Conservation (phyloP, 2,329 filamentous ascomycete genomes). For the Colletotrichum tropicicola region DNA sequence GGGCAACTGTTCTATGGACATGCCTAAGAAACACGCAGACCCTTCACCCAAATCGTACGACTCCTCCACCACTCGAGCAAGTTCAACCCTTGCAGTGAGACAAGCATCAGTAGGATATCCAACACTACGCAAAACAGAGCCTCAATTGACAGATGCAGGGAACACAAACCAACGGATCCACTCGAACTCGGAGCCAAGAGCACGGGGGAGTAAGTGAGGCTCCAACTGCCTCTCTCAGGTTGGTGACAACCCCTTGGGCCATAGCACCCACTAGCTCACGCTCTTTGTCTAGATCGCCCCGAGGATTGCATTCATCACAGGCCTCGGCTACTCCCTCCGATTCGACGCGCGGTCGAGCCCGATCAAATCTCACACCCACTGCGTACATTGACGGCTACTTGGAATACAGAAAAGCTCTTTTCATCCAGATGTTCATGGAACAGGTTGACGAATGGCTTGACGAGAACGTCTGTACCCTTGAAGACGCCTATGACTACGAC, state of each 20-base stretch:
- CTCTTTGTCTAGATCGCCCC: background rate
- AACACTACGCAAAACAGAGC: background rate
- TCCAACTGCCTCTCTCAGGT: background rate
- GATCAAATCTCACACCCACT: background rate
- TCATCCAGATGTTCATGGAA: slow-evolving; percentile 25
- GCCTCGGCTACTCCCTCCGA: background rate
- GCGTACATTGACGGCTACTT: slow-evolving; percentile 7
- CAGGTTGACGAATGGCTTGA: slow-evolving; percentile 18
- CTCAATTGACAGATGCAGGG: background rate
- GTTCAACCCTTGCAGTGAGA: slow-evolving; percentile 17
- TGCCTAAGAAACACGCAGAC: slow-evolving; percentile 14
- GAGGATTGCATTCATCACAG: background rate
- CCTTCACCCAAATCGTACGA: slow-evolving; percentile 7
- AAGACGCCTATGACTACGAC: slow-evolving; percentile 3
- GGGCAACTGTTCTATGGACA: slow-evolving; percentile 12
- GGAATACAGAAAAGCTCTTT: slow-evolving; percentile 1
- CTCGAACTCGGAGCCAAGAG: background rate
- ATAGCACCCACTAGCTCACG: background rate
- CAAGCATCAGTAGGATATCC: slow-evolving; percentile 3
- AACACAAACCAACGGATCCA: background rate
- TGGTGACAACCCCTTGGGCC: background rate
- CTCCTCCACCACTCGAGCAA: slow-evolving; percentile 14
- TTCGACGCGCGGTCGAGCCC: background rate
- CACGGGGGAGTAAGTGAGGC: slow-evolving; percentile 5
- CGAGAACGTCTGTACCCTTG: background rate